These are phyloP conservation scores for Saturnispora zaruensis DNA, from an alignment of 805 yeast species.

Conservation along the genomic window DNA sequence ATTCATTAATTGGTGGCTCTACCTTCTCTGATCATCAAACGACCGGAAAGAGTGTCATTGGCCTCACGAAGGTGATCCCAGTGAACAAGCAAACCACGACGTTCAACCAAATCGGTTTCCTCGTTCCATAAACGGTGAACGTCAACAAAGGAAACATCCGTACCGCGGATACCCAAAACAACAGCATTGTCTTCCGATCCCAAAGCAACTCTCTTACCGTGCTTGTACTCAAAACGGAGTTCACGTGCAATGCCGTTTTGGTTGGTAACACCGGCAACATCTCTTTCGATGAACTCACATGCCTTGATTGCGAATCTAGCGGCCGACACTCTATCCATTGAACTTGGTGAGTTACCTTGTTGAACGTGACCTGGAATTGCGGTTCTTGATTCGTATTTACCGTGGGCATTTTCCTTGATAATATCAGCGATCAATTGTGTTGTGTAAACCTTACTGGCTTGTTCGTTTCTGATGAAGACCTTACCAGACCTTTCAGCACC, in stretches of 20 bases:
- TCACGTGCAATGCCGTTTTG: slow-evolving; percentile 24
- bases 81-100: slow-evolving; percentile 63
- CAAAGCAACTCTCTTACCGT: slow-evolving; percentile 36
- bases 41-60: slow-evolving; percentile 66
- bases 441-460: slow-evolving; percentile 73
- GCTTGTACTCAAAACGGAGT: slow-evolving; percentile 43
- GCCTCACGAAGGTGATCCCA: slow-evolving; percentile 56
- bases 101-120: slow-evolving; percentile 49
- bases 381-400: slow-evolving; percentile 80
- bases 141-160: slow-evolving; percentile 49
- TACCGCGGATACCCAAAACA: slow-evolving; percentile 66
- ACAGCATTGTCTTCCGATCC: slow-evolving; percentile 41
- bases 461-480: slow-evolving; percentile 73
- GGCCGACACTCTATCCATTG: slow-evolving; percentile 87
- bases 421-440: slow-evolving; percentile 79
- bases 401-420: slow-evolving; percentile 59
- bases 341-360: slow-evolving; percentile 93
- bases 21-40: slow-evolving; percentile 40
- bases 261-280: slow-evolving; percentile 18
- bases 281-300: slow-evolving; percentile 74
- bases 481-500: slow-evolving; percentile 83
- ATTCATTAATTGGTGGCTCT: neutral
- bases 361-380: slow-evolving; percentile 98
- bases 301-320: slow-evolving; percentile 86
- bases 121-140: slow-evolving; percentile 48